phyloP scores from a whole-genome alignment of 495 filamentous ascomycete species.

The Penicillium salamii region DNA sequence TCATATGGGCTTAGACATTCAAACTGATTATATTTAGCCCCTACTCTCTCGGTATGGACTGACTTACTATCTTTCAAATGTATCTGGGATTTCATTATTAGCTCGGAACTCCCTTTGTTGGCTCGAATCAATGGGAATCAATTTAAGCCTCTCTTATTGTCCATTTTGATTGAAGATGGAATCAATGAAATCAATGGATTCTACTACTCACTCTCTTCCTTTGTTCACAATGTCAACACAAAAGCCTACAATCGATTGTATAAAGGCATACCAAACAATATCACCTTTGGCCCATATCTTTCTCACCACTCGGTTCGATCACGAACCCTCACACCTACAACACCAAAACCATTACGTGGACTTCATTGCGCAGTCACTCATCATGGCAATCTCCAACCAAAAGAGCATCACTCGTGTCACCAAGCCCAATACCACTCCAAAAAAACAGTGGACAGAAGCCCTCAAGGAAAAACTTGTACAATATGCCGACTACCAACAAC shows the following conservation, averaged over 20 bases:
- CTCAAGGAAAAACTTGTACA: constrained; percentile 1
- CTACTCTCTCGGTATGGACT: background rate
- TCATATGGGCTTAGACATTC: constrained; percentile 15
- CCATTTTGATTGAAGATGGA: background rate
- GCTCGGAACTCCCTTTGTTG: background rate
- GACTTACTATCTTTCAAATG: too few relatives aligned
- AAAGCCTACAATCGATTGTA: background rate
- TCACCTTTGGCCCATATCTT: background rate
- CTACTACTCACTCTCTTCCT: background rate
- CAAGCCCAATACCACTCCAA: background rate
- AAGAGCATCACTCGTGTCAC: background rate
- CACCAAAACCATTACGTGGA: background rate
- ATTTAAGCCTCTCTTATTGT: background rate
- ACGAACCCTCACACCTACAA: background rate
- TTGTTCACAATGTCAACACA: background rate
- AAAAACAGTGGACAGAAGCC: background rate
- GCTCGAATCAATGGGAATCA: background rate
- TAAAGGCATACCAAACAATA: background rate
- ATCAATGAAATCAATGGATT: background rate
- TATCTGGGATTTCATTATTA: background rate
- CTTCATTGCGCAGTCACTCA: background rate
- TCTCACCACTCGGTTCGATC: background rate
- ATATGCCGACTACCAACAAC: background rate
- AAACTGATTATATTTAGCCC: background rate
- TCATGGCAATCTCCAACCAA: background rate